Evolutionary conservation across 768 basidiomycete species (phyloP), one percentile per base, ranked within the genome.

Genomic region (Tylopilus intermedius): DNA sequence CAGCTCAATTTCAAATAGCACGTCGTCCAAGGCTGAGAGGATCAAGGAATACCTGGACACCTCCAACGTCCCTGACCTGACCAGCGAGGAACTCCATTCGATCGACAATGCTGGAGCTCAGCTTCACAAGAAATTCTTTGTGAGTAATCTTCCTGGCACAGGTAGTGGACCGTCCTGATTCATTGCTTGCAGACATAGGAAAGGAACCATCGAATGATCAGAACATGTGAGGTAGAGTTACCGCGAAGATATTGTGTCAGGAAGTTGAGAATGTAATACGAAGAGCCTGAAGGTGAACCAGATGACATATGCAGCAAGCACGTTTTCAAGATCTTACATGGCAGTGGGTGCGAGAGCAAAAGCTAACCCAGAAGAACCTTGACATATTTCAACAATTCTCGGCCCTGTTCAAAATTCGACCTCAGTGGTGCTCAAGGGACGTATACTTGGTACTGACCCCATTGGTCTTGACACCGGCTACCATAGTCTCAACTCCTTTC

Each of bases 321-420:
- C 21, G 24, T 50, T 57, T 39, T 49, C 29, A 9, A 51, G 18
- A 32, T 22, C 35, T 44, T 44, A 49, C 42, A 35, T 5, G 2
- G 9, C 13, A 18, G 37, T 43, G n/a, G 4, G 45, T 32, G 29
- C 29, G 0, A 47, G 42, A 41, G 18, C 22, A 46, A 24, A 22
- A 21, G n/a, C 80, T 62, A 88, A 47, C 82, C 78, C 55, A 88
- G 67, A 9, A 88, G 68, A 24, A 76, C 77, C 60, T 80, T 85
- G 37, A 91, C 86, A 67, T 90, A 90, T 65, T 73, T 79, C 57
- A 90, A 62, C 51, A 90, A 64, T 47, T 90, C 87, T 56, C 76
- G 79, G 8, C 85, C 85, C 87, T 90, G 27, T 27, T 57, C 27
- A 47, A 56, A 40, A 24, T 39, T 7, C 21, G 37, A 29, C 35